A percentile compares a stretch with the other conserved stretches of the same genome.
Evolutionary conservation across 1,139 yeast species (phyloP).

Genomic region (Blastobotrys persicus): DNA sequence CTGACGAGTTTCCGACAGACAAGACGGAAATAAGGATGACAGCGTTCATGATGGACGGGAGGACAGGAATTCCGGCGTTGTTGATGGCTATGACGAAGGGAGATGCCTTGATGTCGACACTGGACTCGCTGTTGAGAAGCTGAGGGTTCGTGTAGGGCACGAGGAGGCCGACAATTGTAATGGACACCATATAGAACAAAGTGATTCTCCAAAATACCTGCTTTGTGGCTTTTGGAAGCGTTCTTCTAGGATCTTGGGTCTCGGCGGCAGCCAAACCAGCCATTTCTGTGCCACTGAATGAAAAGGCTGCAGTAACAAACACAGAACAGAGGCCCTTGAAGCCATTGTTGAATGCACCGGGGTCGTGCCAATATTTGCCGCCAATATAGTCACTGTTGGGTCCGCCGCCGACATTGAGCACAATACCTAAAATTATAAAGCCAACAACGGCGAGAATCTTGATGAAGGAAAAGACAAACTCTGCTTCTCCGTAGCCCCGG

Average conservation of each 20-base stretch:
- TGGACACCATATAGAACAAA: conserved; percentile 58
- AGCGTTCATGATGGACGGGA: conserved; percentile 70
- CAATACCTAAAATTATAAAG: conserved; percentile 60
- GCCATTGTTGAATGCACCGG: conserved; percentile 61
- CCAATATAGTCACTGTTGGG: conserved; percentile 60
- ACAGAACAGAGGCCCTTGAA: conserved; percentile 78
- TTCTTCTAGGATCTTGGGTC: conserved; percentile 64
- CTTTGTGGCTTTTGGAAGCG: conserved; percentile 63
- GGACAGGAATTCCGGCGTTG: conserved; percentile 54
- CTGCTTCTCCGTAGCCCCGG: conserved; percentile 72
- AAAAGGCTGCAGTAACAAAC: conserved; percentile 80
- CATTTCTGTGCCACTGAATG: conserved; percentile 79
- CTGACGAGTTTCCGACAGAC: conserved; percentile 73
- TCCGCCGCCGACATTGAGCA: conserved; percentile 73
- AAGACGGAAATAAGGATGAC: conserved; percentile 67
- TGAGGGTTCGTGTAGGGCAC: conserved; percentile 61
- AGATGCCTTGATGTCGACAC: conserved; percentile 57
- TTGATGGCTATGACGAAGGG: conserved; percentile 71
- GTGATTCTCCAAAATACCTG: conserved; percentile 71
- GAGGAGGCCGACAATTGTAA: conserved; percentile 57
- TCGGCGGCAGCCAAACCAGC: conserved; percentile 84
- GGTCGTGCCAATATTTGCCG: conserved; percentile 56
- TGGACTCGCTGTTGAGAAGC: conserved; percentile 46
- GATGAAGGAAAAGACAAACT: conserved; percentile 54
- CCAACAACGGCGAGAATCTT: conserved; percentile 61